A percentile compares a stretch with the other conserved stretches of the same genome.
Evolutionary conservation across 148 eudicot species (phyloP).

Genomic region (Rhododendron williamsianum): DNA sequence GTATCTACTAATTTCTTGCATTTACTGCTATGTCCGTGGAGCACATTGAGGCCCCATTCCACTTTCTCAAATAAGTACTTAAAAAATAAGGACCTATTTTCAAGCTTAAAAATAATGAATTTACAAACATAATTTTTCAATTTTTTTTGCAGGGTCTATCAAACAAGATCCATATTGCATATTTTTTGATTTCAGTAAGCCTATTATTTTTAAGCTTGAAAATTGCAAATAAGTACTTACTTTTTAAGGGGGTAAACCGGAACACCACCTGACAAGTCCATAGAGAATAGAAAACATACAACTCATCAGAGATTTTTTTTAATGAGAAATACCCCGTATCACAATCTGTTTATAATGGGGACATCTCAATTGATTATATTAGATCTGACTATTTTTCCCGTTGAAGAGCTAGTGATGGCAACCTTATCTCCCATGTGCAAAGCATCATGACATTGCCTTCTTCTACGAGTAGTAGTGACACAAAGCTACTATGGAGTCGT

Average conservation of each 20-base stretch:
- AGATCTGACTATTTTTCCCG: slow-evolving; percentile 22
- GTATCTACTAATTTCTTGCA: background rate
- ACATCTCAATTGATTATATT: slow-evolving; percentile 17
- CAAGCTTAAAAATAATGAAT: too few species aligned
- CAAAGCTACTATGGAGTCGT: slow-evolving; percentile 10
- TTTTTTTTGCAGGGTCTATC: too few species aligned
- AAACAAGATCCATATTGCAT: too few species aligned
- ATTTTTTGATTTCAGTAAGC: too few species aligned
- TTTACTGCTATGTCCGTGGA: background rate
- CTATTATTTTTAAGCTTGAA: too few species aligned
- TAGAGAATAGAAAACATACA: background rate
- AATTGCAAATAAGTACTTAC: too few species aligned
- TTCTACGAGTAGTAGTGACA: slow-evolving; percentile 20
- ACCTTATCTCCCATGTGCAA: slow-evolving; percentile 20
- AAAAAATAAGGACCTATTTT: too few species aligned
- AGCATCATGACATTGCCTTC: slow-evolving; percentile 20
- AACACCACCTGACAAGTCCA: background rate
- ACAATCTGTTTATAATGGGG: background rate
- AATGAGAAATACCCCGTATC: background rate
- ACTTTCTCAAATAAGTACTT: too few species aligned
- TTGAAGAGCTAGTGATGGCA: slow-evolving; percentile 36
- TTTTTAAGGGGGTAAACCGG: too few species aligned
- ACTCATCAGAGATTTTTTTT: background rate
- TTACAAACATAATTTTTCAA: too few species aligned
- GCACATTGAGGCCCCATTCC: background rate